These are phyloP conservation scores for Plantago lanceolata DNA, from an alignment of 305 asterid genomes.

Conservation along the genomic window DNA sequence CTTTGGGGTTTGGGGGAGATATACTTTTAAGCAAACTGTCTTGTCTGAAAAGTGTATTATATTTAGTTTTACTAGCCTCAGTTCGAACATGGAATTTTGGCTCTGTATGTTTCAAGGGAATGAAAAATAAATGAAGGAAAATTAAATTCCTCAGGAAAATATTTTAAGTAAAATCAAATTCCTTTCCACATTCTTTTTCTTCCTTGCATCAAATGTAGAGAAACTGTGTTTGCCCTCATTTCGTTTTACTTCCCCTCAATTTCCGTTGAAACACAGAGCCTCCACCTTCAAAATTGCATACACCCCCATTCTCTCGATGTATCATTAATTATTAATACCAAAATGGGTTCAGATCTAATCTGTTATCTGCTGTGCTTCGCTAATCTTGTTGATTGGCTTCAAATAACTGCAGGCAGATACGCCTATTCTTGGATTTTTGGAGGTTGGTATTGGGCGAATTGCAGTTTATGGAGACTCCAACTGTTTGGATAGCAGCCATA, in stretches of 20 bases:
- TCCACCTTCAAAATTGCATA: not conserved
- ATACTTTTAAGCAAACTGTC: too few species aligned
- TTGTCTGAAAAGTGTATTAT: not conserved
- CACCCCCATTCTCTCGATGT: too few species aligned
- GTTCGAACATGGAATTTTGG: not conserved
- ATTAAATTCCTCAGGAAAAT: too few species aligned
- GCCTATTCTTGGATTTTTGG: constrained; percentile 89
- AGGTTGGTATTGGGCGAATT: constrained; percentile 65
- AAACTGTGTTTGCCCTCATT: too few species aligned
- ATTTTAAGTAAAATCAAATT: too few species aligned
- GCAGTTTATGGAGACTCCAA: constrained; percentile 93
- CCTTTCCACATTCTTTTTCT: too few species aligned
- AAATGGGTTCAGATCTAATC: not conserved
- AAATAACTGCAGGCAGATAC: constrained; percentile 64
- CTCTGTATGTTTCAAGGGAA: too few species aligned
- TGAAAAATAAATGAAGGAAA: too few species aligned
- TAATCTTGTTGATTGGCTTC: constrained; percentile 22
- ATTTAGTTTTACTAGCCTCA: too few species aligned
- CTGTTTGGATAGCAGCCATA: constrained; percentile 98
- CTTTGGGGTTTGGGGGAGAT: not conserved
- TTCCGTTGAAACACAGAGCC: not conserved
- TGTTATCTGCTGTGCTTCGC: constrained; percentile 2
- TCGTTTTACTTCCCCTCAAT: too few species aligned
- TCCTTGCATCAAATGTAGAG: too few species aligned
- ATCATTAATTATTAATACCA: too few species aligned